A percentile compares a stretch with the other conserved stretches of the same genome.
Evolutionary conservation across 2,329 filamentous ascomycete genomes (phyloP).

Genomic region (Aspergillus calidoustus): DNA sequence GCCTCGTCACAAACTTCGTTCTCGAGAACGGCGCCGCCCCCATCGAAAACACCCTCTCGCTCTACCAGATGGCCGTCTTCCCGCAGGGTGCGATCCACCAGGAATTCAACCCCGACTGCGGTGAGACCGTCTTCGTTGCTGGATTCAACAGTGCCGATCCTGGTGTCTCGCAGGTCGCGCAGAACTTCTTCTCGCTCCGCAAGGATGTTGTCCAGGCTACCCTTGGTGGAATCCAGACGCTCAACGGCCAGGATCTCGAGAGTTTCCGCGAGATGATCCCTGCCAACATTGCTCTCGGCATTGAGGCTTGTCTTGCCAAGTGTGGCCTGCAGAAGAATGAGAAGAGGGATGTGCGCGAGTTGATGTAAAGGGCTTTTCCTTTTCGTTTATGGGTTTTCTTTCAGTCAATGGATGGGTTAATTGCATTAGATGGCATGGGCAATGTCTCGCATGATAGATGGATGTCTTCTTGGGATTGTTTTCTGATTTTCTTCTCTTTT

Average conservation of each 20-base stretch:
- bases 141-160: slow-evolving; percentile 8
- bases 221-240: slow-evolving; percentile 8
- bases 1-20: slow-evolving; percentile 10
- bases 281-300: slow-evolving; percentile 8
- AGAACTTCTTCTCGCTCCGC: slow-evolving; percentile 7
- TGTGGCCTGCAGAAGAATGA: slow-evolving; percentile 10
- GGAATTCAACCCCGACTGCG: slow-evolving; percentile 17
- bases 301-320: slow-evolving; percentile 12
- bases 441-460: too few relatives aligned
- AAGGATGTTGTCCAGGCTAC: slow-evolving; percentile 13
- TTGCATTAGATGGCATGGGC: too few relatives aligned
- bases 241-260: slow-evolving; percentile 15
- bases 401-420: too few relatives aligned
- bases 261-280: slow-evolving; percentile 13
- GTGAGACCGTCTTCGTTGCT: slow-evolving; percentile 7
- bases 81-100: slow-evolving; percentile 12
- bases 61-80: slow-evolving; percentile 14
- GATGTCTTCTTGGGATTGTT: too few relatives aligned
- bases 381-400: too few relatives aligned
- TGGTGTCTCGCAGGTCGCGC: slow-evolving; percentile 12
- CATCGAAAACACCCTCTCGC: slow-evolving; percentile 4
- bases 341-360: slow-evolving; percentile 5
- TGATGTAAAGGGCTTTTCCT: not conserved
- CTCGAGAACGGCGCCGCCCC: slow-evolving; percentile 1
- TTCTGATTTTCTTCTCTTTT: too few relatives aligned